Evolutionary conservation across 495 filamentous ascomycete species (phyloP).

Genomic region (Xylaria curta): DNA sequence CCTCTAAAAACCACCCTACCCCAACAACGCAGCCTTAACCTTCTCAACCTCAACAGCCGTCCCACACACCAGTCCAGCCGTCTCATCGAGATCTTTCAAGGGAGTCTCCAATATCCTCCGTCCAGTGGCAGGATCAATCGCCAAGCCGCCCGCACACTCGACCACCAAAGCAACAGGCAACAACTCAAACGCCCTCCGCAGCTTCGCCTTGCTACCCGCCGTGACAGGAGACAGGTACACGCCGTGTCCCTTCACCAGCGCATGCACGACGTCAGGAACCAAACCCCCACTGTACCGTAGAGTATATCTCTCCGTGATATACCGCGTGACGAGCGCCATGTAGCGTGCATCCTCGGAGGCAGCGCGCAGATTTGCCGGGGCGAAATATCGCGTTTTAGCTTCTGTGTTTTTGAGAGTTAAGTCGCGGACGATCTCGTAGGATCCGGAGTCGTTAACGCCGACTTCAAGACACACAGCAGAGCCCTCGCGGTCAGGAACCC

Average conservation of each 20-base stretch:
- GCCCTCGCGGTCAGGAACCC: conserved; percentile 39
- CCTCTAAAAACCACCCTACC: not conserved
- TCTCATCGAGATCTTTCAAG: conserved; percentile 51
- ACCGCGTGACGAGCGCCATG: conserved; percentile 48
- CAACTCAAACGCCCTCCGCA: conserved; percentile 58
- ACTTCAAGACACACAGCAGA: conserved; percentile 49
- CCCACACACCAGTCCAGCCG: conserved; percentile 56
- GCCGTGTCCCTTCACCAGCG: conserved; percentile 59
- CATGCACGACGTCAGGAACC: conserved; percentile 60
- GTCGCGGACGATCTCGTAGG: conserved; percentile 44
- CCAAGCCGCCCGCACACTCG: conserved; percentile 58
- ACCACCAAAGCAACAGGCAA: conserved; percentile 57
- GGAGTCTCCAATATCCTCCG: conserved; percentile 44
- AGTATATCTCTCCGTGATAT: conserved; percentile 52
- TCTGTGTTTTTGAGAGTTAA: conserved; percentile 25
- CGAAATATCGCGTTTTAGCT: conserved; percentile 46
- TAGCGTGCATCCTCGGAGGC: conserved; percentile 52
- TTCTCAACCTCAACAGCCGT: conserved; percentile 53
- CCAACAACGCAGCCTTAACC: conserved; percentile 35
- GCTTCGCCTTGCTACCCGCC: conserved; percentile 51
- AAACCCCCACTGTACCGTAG: conserved; percentile 59
- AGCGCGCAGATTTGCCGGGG: conserved; percentile 60
- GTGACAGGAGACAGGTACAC: conserved; percentile 59
- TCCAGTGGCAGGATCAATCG: conserved; percentile 51
- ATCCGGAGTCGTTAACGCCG: conserved; percentile 37